Percentiles rank a stretch among this genome's conserved stretches.
phyloP scores from a whole-genome alignment of 2,329 filamentous ascomycete species.

The Diaporthe ampelina region DNA sequence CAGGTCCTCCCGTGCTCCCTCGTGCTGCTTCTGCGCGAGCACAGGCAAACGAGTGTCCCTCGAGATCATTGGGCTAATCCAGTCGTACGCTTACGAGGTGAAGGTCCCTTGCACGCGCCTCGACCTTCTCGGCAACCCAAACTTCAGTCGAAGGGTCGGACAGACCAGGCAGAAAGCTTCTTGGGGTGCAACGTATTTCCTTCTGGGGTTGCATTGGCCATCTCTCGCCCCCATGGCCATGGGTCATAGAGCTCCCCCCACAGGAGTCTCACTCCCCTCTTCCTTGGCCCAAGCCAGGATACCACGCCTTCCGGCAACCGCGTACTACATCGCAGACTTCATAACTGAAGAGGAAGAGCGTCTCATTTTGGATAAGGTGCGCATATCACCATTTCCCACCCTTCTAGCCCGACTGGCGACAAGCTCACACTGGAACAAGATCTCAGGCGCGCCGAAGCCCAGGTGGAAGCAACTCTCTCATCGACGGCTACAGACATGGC shows the following conservation, averaged over 20 bases:
- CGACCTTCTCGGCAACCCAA: neutral
- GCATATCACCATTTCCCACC: neutral
- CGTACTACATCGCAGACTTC: slow-evolving; percentile 91
- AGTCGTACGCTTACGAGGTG: neutral
- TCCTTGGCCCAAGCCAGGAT: slow-evolving; percentile 68
- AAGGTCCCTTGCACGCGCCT: neutral
- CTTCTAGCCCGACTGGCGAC: neutral
- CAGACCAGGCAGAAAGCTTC: slow-evolving; percentile 2
- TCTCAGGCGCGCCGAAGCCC: slow-evolving; percentile 76
- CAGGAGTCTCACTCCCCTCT: slow-evolving; percentile 55
- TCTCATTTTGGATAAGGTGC: slow-evolving; percentile 78
- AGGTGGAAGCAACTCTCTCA: slow-evolving; percentile 91
- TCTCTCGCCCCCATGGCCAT: slow-evolving; percentile 38
- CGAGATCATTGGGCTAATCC: too few species aligned
- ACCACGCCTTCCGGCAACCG: slow-evolving; percentile 69
- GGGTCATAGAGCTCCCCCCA: slow-evolving; percentile 27
- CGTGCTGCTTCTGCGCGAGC: neutral
- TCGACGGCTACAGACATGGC: slow-evolving; percentile 91
- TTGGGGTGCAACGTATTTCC: neutral
- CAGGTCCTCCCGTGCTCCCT: neutral
- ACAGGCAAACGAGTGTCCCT: neutral
- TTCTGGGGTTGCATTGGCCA: slow-evolving; percentile 24
- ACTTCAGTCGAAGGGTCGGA: neutral
- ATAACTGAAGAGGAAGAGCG: slow-evolving; percentile 82
- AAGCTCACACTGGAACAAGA: slow-evolving; percentile 55